Evolutionary conservation across 2,329 filamentous ascomycete species (phyloP), one percentile per base, ranked within the genome.

Genomic region (Graphilbum sp.): DNA sequence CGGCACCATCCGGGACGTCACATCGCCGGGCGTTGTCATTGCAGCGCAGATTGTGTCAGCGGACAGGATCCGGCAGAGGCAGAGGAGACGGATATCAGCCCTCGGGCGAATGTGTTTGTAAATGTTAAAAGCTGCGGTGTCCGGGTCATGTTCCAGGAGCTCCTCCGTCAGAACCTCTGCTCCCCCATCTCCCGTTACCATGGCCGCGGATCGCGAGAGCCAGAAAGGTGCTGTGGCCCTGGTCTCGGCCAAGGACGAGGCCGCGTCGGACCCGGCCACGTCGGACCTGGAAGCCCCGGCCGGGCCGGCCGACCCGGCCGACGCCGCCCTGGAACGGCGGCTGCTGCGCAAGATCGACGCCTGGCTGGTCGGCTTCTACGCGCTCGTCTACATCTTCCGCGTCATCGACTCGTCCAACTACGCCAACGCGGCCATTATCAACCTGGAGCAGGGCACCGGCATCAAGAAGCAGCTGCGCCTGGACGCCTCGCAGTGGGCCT

Each of bases 401-500:
- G 54, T 58, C 32, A 58, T 60, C 20, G 55, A 59, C 45, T 56
- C 53, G 4, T 50, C 47, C 33, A 60, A 60, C 40, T 58, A 57
- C 42, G 51, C 57, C 13, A 60, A 59, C 19, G 54, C 57, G 2
- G 57, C 57, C 11, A 60, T 60, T 36, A 59, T 59, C 48, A 59
- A 59, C 37, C 49, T 59, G 18, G 57, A 59, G 44, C 43, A 50
- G 19, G 56, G 56, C 17, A 57, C 54, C 4, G 54, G 54, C 19
- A 59, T 60, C 43, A 60, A 60, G 40, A 53, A 54, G 40, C 49
- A 59, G 39, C 54, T 60, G 4, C 39, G 49, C 19, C 44, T 59
- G 11, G 49, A 35, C 25, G 35, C 54, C 2, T 47, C 46, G 0
- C 50, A 59, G 41, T 60, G 57, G 57, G 47, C 57, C 2, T 60